A percentile compares a stretch with the other conserved stretches of the same genome.
phyloP scores from a whole-genome alignment of 306 rosid genomes.

The Inga leiocalycina region DNA sequence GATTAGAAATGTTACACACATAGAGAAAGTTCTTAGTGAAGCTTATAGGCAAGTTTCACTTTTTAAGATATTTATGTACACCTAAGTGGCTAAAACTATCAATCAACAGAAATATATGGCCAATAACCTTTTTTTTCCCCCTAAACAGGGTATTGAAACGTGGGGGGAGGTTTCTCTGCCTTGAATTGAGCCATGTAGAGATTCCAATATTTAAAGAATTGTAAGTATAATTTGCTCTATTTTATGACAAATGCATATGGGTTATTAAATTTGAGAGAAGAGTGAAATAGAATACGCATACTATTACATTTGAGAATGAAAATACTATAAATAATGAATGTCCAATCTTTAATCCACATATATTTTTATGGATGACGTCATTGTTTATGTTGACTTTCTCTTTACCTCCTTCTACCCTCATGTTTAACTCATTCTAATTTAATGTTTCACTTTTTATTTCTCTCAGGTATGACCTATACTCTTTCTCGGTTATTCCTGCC shows the following conservation, averaged over 20 bases:
- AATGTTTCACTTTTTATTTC: slow-evolving; percentile 35
- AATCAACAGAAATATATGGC: slow-evolving; percentile 20
- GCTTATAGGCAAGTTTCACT: slow-evolving; percentile 64
- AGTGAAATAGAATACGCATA: slow-evolving; percentile 10
- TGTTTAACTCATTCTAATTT: slow-evolving; percentile 27
- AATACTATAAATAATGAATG: neutral
- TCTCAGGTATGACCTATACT: slow-evolving; percentile 77
- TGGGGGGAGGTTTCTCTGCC: slow-evolving; percentile 97
- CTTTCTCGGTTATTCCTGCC: slow-evolving; percentile 76
- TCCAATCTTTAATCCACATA: neutral
- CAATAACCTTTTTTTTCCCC: slow-evolving; percentile 7
- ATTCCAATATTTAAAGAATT: slow-evolving; percentile 78
- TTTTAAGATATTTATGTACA: slow-evolving; percentile 23
- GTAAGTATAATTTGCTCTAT: slow-evolving; percentile 57
- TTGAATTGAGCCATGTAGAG: slow-evolving; percentile 91
- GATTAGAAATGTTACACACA: slow-evolving; percentile 93
- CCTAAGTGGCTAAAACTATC: neutral
- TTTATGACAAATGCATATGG: slow-evolving; percentile 11
- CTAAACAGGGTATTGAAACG: slow-evolving; percentile 74
- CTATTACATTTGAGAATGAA: slow-evolving; percentile 32
- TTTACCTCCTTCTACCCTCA: neutral
- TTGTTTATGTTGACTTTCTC: neutral
- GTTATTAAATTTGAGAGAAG: slow-evolving; percentile 19
- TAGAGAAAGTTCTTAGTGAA: slow-evolving; percentile 85
- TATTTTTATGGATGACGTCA: neutral